Conservation (phyloP, 805 yeast species). For the Saccharomycopsis vini region DNA sequence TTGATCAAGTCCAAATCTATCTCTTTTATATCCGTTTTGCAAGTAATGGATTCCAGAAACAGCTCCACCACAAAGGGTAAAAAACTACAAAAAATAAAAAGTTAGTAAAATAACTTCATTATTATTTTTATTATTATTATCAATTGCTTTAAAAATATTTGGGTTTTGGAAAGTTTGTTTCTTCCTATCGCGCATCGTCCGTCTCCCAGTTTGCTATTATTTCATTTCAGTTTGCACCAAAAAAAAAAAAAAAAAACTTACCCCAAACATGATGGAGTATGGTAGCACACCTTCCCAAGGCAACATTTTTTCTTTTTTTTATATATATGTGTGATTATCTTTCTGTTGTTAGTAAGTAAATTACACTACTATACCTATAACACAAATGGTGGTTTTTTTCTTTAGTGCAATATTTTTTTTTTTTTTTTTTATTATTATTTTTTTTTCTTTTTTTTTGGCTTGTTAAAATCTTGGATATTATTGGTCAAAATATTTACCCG, state of each 20-base stretch:
- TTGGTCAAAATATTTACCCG: too few species aligned
- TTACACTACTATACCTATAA: too few species aligned
- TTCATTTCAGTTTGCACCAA: too few species aligned
- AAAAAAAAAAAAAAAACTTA: neutral
- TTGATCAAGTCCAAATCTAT: slow-evolving; percentile 43
- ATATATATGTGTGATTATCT: too few species aligned
- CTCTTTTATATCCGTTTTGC: slow-evolving; percentile 44
- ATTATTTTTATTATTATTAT: too few species aligned
- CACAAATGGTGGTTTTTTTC: too few species aligned
- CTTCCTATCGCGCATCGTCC: neutral
- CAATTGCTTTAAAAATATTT: too few species aligned
- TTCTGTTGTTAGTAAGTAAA: too few species aligned
- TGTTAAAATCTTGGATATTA: neutral
- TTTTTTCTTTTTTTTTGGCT: neutral
- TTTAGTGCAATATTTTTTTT: too few species aligned
- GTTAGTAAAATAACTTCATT: neutral
- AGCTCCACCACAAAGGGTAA: slow-evolving; percentile 48
- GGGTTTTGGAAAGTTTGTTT: too few species aligned
- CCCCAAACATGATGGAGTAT: slow-evolving; percentile 33
- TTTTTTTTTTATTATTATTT: too few species aligned
- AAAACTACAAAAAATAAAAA: slow-evolving; percentile 25
- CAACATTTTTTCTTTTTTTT: slow-evolving; percentile 33
- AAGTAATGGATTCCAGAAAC: slow-evolving; percentile 34
- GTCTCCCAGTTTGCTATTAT: too few species aligned
- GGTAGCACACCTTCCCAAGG: slow-evolving; percentile 65